A percentile compares a stretch with the other conserved stretches of the same genome.
phyloP scores from a whole-genome alignment of 2,329 filamentous ascomycete genomes.

The Alternaria conjuncta region DNA sequence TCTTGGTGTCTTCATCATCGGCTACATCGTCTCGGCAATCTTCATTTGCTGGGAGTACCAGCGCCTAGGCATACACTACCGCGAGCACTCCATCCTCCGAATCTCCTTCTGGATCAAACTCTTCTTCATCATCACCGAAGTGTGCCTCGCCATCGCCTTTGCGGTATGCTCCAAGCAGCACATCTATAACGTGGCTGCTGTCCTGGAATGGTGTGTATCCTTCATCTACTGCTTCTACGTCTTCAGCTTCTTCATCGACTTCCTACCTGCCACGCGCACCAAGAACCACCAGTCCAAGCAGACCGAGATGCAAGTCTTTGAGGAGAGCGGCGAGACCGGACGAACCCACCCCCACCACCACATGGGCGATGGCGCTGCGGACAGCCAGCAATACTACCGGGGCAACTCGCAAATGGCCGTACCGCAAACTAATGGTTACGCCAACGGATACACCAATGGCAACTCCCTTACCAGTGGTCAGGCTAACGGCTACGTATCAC shows the following conservation, averaged over 20 bases:
- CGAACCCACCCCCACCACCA: not conserved
- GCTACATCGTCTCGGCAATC: conserved; percentile 83
- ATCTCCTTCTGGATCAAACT: conserved; percentile 89
- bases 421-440: conserved; percentile 14
- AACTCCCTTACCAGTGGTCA: conserved; percentile 2
- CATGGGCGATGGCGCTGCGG: conserved; percentile 32
- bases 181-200: conserved; percentile 70
- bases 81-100: conserved; percentile 74
- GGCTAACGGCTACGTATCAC: conserved; percentile 14
- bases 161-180: conserved; percentile 60
- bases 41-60: conserved; percentile 93
- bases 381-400: conserved; percentile 37
- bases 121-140: conserved; percentile 79
- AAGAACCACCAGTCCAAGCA: conserved; percentile 52
- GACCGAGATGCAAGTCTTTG: conserved; percentile 45
- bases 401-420: conserved; percentile 21
- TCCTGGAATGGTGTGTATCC: conserved; percentile 80
- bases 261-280: conserved; percentile 76
- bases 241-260: conserved; percentile 84
- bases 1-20: conserved; percentile 80
- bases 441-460: conserved; percentile 10
- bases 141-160: conserved; percentile 77
- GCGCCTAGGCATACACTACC: conserved; percentile 79
- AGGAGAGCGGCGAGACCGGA: conserved; percentile 19
- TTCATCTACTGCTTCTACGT: conserved; percentile 90